Evolutionary conservation across 306 rosid genomes (phyloP), one percentile per base, ranked within the genome.

Genomic region (Ammopiptanthus mongolicus): DNA sequence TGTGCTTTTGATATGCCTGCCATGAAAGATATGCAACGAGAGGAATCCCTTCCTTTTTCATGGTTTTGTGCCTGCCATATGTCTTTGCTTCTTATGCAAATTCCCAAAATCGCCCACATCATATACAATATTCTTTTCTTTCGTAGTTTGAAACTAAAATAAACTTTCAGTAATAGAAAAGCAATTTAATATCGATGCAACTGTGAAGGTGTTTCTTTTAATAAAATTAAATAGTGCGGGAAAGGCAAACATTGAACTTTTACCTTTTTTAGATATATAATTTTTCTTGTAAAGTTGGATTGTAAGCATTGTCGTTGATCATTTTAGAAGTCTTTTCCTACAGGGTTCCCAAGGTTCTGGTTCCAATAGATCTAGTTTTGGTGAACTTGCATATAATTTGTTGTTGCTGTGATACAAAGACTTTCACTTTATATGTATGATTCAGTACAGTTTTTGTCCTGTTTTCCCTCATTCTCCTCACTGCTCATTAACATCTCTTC

Each of bases 331-430:
- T 61, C 0, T 81, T 72, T 22, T 65, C 14, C 7, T 29, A 12
- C 85, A 90, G 91, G 80, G 79, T 82, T 80, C 88, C 56, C 86
- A 66, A 50, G 87, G 86, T 56, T 66, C 80, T 81, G 94, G 87
- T 65, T 84, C 82, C 60, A 55, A 33, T 58, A 21, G 36, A 41
- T 39, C 1, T 63, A 15, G 15, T 51, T 47, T 61, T 65, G 53
- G 53, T 22, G 13, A 73, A 72, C 46, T 18, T 4, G 28, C 19
- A n/a, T n/a, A n/a, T n/a, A 68, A 36, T 33, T 56, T 22, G 28
- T 3, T 78, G 51, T 42, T 31, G 22, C 52, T 73, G 29, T 51
- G 41, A 41, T 62, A 23, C 31, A 61, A 23, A 68, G 53, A 55
- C 65, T 29, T 23, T 31, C 51, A 61, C 69, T 61, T 46, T 76